These are phyloP conservation scores for Globisporangium uncinulatum DNA, from an alignment of 352 stramenopile species.

Conservation along the genomic window DNA sequence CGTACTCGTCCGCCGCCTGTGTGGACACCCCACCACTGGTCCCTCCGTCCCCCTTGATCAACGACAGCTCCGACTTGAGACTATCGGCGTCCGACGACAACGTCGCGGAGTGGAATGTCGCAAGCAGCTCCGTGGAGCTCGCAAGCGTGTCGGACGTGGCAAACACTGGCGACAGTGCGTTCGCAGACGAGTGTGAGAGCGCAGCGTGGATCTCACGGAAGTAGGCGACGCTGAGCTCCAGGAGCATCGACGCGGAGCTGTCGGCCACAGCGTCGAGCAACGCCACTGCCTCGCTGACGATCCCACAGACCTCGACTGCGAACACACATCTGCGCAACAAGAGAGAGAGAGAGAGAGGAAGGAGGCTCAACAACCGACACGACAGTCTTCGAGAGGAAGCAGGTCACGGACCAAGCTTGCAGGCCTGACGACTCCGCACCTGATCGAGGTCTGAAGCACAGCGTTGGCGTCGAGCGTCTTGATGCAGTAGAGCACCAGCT, in stretches of 20 bases:
- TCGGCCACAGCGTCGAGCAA: slow-evolving; percentile 8
- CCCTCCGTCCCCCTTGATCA: not conserved
- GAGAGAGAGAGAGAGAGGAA: slow-evolving; percentile 1
- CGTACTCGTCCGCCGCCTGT: slow-evolving; percentile 33
- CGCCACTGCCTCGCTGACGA: slow-evolving; percentile 38
- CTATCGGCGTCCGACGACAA: too few species aligned
- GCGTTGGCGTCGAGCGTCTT: slow-evolving; percentile 6
- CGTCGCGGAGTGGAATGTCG: not conserved
- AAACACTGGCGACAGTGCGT: slow-evolving; percentile 7
- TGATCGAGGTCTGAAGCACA: slow-evolving; percentile 12
- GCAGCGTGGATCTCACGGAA: slow-evolving; percentile 22
- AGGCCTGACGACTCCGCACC: slow-evolving; percentile 4
- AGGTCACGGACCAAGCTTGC: too few species aligned
- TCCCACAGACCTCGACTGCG: slow-evolving; percentile 56
- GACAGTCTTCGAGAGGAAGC: too few species aligned
- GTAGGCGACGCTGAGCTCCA: slow-evolving; percentile 29
- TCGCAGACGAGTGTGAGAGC: slow-evolving; percentile 15
- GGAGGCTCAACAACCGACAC: too few species aligned
- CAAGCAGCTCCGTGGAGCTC: slow-evolving; percentile 5
- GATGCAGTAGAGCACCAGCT: slow-evolving; percentile 11
- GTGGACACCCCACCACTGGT: not conserved
- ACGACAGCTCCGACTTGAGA: slow-evolving; percentile 3
- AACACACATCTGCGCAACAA: slow-evolving; percentile 48
- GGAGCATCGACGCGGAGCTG: slow-evolving; percentile 1
- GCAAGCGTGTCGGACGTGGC: not conserved